phyloP scores from a whole-genome alignment of 768 basidiomycete species.

The Tylopilus sp. region DNA sequence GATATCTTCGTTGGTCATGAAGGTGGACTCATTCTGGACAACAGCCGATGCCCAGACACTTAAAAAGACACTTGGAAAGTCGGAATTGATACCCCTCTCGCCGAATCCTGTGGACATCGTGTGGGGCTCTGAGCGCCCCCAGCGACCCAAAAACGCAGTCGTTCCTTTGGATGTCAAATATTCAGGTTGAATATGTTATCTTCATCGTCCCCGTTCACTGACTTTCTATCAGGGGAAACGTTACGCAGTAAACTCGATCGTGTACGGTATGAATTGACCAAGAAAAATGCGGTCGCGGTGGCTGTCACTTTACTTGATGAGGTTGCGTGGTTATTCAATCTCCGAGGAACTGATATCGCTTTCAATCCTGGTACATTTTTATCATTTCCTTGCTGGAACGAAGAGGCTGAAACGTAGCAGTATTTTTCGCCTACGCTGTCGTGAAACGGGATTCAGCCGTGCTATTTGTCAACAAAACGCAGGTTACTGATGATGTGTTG shows the following conservation, averaged over 20 bases:
- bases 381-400: not conserved
- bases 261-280: constrained; percentile 63
- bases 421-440: constrained; percentile 91
- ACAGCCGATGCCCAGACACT: constrained; percentile 66
- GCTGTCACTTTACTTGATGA: constrained; percentile 92
- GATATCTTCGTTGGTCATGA: constrained; percentile 10
- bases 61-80: constrained; percentile 54
- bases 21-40: not conserved
- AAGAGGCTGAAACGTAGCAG: constrained; percentile 32
- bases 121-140: constrained; percentile 68
- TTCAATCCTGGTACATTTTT: constrained; percentile 64
- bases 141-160: constrained; percentile 62
- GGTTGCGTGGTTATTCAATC: constrained; percentile 90
- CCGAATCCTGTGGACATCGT: constrained; percentile 77
- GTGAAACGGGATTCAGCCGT: constrained; percentile 55
- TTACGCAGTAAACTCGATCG: constrained; percentile 63
- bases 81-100: constrained; percentile 60
- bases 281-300: constrained; percentile 53
- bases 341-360: constrained; percentile 88
- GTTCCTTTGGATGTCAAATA: constrained; percentile 72
- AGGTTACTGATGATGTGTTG: constrained; percentile 40
- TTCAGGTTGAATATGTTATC: constrained; percentile 44
- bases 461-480: constrained; percentile 64
- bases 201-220: not conserved
- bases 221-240: constrained; percentile 46